Base-by-base conservation (phyloP, 2,329 filamentous ascomycete species). In the Stemphylium vesicarium region DNA sequence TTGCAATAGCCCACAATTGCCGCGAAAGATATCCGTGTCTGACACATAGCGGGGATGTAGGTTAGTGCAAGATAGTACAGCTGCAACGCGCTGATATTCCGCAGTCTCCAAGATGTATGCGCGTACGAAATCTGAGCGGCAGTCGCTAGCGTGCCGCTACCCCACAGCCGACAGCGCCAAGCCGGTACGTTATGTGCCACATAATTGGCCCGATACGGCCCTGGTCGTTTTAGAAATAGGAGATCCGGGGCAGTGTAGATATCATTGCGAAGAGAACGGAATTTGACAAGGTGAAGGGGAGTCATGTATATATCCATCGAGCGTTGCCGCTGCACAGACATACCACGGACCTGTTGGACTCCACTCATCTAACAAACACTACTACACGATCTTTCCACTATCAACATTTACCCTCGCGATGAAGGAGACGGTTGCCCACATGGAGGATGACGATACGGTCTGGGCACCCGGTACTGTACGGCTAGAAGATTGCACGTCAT, bases 401-500 rank as follows among this genome's bases (percentile, higher is more conserved):
- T 42, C 8, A 31, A 22, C 24, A 13, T 15, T 44, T 6, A 4
- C 13, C 24, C 16, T 22, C 42, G 29, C 43, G 15, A 53, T 53
- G 42, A 26, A 31, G 13, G 39, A 39, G 33, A 24, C 13, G 15
- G 22, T 15, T 18, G 15, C 18, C n/a, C 46, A 32, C 7, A 42
- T 33, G n/a, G 45, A 42, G 9, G 47, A 45, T 4, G 48, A 49
- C 20, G 50, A 44, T n/a, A 41, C 45, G n/a, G 50, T 57, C 29
- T 61, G 52, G 56, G 53, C 56, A 39, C 56, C 56, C 29, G 56
- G 57, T 32, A 60, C 57, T 6, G 15, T 60, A 11, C 38, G 42
- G 18, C 44, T 60, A 11, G 53, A 57, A 42, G 35, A 50, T 22
- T 29, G 57, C 57, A 54, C 47, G 54, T 12, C 20, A 12, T 12